Percentiles rank a stretch among this genome's conserved stretches.
Conservation (phyloP, 176 grass and related monocot species). For the Bothriochloa decipiens region DNA sequence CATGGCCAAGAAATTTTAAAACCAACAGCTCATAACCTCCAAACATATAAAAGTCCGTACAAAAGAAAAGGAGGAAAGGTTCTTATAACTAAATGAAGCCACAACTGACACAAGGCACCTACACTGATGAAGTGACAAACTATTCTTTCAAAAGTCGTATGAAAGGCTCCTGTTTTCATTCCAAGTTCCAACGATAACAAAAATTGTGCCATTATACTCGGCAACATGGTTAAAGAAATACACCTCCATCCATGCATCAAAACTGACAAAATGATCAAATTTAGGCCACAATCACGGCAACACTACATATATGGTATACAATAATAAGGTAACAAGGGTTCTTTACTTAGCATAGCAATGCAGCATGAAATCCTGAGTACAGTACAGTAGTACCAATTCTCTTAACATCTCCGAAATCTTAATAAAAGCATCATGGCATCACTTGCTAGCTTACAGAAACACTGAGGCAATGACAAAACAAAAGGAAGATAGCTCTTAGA, state of each 20-base stretch:
- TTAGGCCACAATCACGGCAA: not conserved
- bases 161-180: not conserved
- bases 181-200: not conserved
- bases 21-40: not conserved
- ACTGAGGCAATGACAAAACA: slow-evolving; percentile 37
- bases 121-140: not conserved
- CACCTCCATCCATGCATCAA: not conserved
- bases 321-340: slow-evolving; percentile 13
- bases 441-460: slow-evolving; percentile 53
- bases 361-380: slow-evolving; percentile 40
- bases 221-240: not conserved
- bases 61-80: not conserved
- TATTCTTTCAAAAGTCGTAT: too few species aligned
- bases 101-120: not conserved
- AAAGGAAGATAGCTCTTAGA: slow-evolving; percentile 45
- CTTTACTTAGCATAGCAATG: slow-evolving; percentile 30
- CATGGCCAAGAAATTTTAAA: not conserved
- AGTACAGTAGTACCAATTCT: slow-evolving; percentile 16
- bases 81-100: not conserved
- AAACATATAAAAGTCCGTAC: not conserved
- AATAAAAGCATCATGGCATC: slow-evolving; percentile 50
- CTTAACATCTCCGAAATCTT: slow-evolving; percentile 42
- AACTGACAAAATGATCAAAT: not conserved
- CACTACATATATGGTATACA: not conserved
- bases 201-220: not conserved